Evolutionary conservation across 2,329 filamentous ascomycete species (phyloP).

Genomic region (Metarhizium sp.): DNA sequence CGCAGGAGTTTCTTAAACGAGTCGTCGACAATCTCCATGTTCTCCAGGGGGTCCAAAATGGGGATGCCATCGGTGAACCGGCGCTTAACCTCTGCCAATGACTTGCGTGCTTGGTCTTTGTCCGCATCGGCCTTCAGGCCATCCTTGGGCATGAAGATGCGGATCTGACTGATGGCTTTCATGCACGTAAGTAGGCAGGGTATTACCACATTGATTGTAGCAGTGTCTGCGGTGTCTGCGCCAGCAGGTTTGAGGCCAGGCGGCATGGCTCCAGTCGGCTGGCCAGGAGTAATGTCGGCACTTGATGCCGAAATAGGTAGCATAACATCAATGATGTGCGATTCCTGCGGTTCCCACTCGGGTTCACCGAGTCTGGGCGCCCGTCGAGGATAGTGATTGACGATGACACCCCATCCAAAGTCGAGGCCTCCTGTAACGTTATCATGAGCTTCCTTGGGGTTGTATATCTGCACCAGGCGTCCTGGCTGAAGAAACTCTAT

Average conservation of each 20-base stretch:
- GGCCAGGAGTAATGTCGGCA: slow-evolving; percentile 31
- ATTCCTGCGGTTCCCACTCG: slow-evolving; percentile 64
- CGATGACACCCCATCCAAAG: slow-evolving; percentile 90
- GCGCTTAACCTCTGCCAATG: slow-evolving; percentile 67
- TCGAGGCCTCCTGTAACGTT: slow-evolving; percentile 39
- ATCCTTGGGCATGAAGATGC: slow-evolving; percentile 75
- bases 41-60: slow-evolving; percentile 83
- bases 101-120: slow-evolving; percentile 56
- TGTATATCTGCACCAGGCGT: slow-evolving; percentile 79
- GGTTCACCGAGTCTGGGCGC: slow-evolving; percentile 57
- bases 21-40: slow-evolving; percentile 91
- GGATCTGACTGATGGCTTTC: slow-evolving; percentile 73
- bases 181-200: slow-evolving; percentile 81
- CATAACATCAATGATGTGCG: slow-evolving; percentile 74
- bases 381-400: slow-evolving; percentile 61
- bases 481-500: slow-evolving; percentile 77
- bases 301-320: slow-evolving; percentile 48
- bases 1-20: slow-evolving; percentile 85
- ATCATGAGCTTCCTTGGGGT: slow-evolving; percentile 42
- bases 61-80: slow-evolving; percentile 91
- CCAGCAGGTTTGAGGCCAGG: slow-evolving; percentile 43
- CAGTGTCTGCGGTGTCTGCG: slow-evolving; percentile 19
- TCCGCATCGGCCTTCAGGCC: slow-evolving; percentile 55
- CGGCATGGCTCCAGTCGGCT: slow-evolving; percentile 37
- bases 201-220: slow-evolving; percentile 35